Conservation (phyloP, 306 rosid genomes). For the Quercus variabilis region DNA sequence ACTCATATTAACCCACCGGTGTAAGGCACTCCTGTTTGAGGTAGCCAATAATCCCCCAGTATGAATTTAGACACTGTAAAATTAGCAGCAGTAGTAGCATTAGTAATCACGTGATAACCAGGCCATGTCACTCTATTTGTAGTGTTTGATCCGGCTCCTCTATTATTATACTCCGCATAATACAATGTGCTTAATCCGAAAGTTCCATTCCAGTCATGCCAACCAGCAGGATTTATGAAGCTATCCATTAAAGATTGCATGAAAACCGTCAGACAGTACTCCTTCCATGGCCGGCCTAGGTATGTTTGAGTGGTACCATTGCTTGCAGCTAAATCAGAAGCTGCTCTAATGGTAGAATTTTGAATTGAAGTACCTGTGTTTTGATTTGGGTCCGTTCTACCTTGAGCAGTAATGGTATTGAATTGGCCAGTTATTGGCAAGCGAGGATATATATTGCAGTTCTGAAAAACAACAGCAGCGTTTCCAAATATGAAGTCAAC, state of each 20-base stretch:
- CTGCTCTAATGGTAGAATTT: constrained; percentile 24
- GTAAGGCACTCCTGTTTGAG: constrained; percentile 67
- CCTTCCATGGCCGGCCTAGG: constrained; percentile 86
- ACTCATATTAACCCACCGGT: constrained; percentile 21
- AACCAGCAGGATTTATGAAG: constrained; percentile 54
- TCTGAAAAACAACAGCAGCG: constrained; percentile 38
- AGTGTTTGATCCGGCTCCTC: constrained; percentile 56
- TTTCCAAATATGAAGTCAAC: constrained; percentile 53
- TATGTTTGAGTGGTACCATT: constrained; percentile 31
- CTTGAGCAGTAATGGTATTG: constrained; percentile 50
- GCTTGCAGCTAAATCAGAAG: constrained; percentile 27
- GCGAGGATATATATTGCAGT: constrained; percentile 44
- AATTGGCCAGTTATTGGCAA: constrained; percentile 36
- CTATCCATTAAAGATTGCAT: constrained; percentile 55
- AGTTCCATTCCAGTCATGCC: constrained; percentile 67
- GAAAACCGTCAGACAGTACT: constrained; percentile 56
- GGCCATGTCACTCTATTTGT: constrained; percentile 55
- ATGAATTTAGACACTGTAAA: constrained; percentile 62
- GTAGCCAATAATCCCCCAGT: constrained; percentile 58
- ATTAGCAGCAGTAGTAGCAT: constrained; percentile 43
- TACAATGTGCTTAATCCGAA: constrained; percentile 56
- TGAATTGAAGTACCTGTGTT: constrained; percentile 41
- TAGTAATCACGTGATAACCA: constrained; percentile 56
- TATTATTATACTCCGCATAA: constrained; percentile 63
- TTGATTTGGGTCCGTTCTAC: constrained; percentile 46